Percentiles rank a stretch among this genome's conserved stretches.
Conservation (phyloP, 371 early-diverging fungal species). For the Amoeboaphelidium protococcarum region DNA sequence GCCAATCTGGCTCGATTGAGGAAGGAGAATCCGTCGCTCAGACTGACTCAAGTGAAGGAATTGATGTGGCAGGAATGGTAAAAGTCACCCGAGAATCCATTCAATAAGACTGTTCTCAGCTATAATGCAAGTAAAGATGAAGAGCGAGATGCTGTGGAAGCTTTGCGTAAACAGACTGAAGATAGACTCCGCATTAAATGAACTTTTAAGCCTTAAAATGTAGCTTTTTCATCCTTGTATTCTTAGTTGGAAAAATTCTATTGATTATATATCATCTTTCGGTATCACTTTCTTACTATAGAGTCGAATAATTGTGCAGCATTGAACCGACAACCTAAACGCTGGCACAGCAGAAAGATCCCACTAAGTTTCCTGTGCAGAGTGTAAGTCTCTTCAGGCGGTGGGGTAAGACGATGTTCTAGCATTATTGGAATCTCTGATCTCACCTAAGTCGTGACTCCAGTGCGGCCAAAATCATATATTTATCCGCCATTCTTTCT, state of each 20-base stretch:
- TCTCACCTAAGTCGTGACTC: constrained; percentile 51
- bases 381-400: constrained; percentile 86
- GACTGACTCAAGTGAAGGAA: constrained; percentile 41
- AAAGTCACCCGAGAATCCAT: constrained; percentile 61
- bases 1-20: constrained; percentile 28
- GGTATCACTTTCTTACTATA: too few relatives aligned
- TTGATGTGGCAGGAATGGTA: constrained; percentile 35
- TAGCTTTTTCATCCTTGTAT: too few relatives aligned
- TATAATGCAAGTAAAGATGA: constrained; percentile 40
- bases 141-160: not conserved
- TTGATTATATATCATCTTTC: too few relatives aligned
- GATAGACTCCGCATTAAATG: not conserved
- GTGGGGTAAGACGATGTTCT: constrained; percentile 68
- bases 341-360: constrained; percentile 68
- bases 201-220: too few relatives aligned
- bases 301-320: constrained; percentile 30
- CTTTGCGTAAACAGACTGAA: too few relatives aligned
- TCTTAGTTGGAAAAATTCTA: too few relatives aligned
- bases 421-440: constrained; percentile 81
- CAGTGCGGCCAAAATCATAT: constrained; percentile 50
- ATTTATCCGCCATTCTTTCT: constrained; percentile 12
- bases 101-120: constrained; percentile 38
- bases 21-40: constrained; percentile 39
- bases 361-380: constrained; percentile 84
- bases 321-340: constrained; percentile 44